Conservation (phyloP, 305 asterid genomes). For the Fraxinus nigra region DNA sequence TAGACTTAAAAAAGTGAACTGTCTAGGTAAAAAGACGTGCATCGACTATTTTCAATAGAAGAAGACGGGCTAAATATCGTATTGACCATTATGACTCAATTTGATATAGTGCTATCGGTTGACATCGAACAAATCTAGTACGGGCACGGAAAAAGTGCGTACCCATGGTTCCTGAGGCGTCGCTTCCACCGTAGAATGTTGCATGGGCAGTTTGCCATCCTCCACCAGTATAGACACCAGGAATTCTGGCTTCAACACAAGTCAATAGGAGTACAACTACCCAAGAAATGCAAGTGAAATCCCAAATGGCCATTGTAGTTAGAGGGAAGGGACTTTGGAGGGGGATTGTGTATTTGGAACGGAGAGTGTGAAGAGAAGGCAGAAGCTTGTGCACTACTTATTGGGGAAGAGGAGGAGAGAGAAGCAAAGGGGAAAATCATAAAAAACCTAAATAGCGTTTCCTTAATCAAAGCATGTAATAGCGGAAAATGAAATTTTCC, state of each 20-base stretch:
- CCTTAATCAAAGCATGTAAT: slow-evolving; percentile 31
- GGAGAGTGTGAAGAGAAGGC: slow-evolving; percentile 18
- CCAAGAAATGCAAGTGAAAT: slow-evolving; percentile 25
- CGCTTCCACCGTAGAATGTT: slow-evolving; percentile 73
- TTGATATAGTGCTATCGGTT: neutral
- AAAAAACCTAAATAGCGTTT: slow-evolving; percentile 18
- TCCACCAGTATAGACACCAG: slow-evolving; percentile 55
- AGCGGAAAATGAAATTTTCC: slow-evolving; percentile 14
- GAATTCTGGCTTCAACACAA: slow-evolving; percentile 40
- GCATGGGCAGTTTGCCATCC: slow-evolving; percentile 70
- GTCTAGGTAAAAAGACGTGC: neutral
- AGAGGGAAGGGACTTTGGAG: neutral
- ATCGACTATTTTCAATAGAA: neutral
- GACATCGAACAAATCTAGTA: neutral
- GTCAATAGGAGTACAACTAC: slow-evolving; percentile 18
- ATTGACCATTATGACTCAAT: neutral
- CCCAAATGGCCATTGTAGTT: slow-evolving; percentile 18
- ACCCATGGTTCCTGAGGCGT: slow-evolving; percentile 81
- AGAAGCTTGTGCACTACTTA: slow-evolving; percentile 38
- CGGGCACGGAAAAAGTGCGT: neutral
- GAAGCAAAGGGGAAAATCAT: slow-evolving; percentile 16
- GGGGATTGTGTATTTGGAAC: neutral
- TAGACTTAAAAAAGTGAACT: neutral
- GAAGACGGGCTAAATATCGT: neutral
- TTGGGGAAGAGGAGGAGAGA: slow-evolving; percentile 35